Evolutionary conservation across 2,329 filamentous ascomycete species (phyloP).

Genomic region (Teratosphaeria zuluensis): DNA sequence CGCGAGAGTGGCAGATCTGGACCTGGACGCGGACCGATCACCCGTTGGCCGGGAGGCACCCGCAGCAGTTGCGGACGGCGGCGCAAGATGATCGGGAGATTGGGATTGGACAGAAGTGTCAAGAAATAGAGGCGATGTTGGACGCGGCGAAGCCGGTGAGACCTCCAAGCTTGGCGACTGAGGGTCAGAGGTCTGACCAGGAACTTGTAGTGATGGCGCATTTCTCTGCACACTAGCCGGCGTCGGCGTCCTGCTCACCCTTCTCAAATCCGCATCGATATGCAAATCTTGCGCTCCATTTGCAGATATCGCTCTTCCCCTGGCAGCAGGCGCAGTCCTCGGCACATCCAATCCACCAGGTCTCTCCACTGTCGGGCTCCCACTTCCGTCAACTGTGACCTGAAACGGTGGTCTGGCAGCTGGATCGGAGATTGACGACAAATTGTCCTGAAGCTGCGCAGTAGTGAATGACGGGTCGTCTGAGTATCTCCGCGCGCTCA

Average conservation of each 20-base stretch:
- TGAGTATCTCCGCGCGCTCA: constrained; percentile 57
- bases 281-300: constrained; percentile 44
- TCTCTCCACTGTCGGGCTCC: constrained; percentile 5
- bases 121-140: background rate
- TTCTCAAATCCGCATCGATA: constrained; percentile 29
- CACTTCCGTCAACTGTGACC: constrained; percentile 2
- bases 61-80: background rate
- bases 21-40: constrained; percentile 1
- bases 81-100: constrained; percentile 2
- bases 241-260: background rate
- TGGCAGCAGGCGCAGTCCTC: constrained; percentile 12
- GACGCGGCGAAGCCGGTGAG: constrained; percentile 1
- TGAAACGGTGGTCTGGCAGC: constrained; percentile 23
- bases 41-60: background rate
- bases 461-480: constrained; percentile 47
- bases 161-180: constrained; percentile 5
- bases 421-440: constrained; percentile 42
- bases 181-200: background rate
- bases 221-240: background rate
- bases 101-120: background rate
- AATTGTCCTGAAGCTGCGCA: constrained; percentile 37
- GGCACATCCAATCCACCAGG: constrained; percentile 18
- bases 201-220: background rate
- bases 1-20: background rate
- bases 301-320: constrained; percentile 48